Conservation (phyloP, 2,329 filamentous ascomycete genomes). For the Gremmenia infestans region DNA sequence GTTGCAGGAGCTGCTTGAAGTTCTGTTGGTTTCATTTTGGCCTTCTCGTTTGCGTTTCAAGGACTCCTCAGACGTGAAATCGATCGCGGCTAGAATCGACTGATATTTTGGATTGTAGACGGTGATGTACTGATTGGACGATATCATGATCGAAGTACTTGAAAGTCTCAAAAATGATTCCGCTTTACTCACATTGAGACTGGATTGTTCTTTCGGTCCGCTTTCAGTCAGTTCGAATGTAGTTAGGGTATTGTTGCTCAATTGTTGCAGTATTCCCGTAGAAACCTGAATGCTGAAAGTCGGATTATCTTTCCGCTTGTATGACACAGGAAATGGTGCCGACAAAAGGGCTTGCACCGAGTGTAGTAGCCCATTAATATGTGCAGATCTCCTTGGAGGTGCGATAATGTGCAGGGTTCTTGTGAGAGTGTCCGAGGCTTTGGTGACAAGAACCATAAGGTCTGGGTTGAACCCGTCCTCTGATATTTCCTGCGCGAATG, state of each 20-base stretch:
- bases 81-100: slow-evolving; percentile 40
- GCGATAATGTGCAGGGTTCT: slow-evolving; percentile 29
- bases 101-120: slow-evolving; percentile 67
- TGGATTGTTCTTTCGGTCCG: slow-evolving; percentile 55
- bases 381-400: slow-evolving; percentile 23
- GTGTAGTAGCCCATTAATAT: slow-evolving; percentile 16
- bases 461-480: slow-evolving; percentile 44
- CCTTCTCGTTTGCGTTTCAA: slow-evolving; percentile 25
- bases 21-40: slow-evolving; percentile 4
- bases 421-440: slow-evolving; percentile 11
- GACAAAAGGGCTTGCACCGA: slow-evolving; percentile 29
- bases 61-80: slow-evolving; percentile 25
- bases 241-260: slow-evolving; percentile 48
- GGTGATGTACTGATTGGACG: slow-evolving; percentile 50
- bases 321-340: slow-evolving; percentile 14
- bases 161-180: slow-evolving; percentile 63
- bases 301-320: slow-evolving; percentile 4
- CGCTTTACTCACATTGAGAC: slow-evolving; percentile 45
- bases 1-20: slow-evolving; percentile 31
- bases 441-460: slow-evolving; percentile 44
- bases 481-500: slow-evolving; percentile 45
- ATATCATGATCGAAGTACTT: slow-evolving; percentile 58
- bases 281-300: slow-evolving; percentile 55
- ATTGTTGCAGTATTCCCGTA: slow-evolving; percentile 58
- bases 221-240: slow-evolving; percentile 61